Evolutionary conservation across 2,329 filamentous ascomycete species (phyloP), one percentile per base, ranked within the genome.

Genomic region (Beauveria sp.): DNA sequence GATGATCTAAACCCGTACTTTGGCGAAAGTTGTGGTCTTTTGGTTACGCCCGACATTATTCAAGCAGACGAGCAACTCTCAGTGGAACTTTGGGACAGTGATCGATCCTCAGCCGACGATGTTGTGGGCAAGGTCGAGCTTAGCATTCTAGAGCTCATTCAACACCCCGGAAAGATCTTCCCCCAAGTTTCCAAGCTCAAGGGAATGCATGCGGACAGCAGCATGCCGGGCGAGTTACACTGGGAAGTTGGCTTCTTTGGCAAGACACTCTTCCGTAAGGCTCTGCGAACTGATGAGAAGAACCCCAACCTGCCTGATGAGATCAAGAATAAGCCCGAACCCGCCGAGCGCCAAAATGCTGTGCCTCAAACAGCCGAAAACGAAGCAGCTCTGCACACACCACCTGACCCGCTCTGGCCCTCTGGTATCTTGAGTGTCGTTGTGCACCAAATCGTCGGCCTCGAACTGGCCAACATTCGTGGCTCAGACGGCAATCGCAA

Each of bases 161-260:
- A 96, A 69, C 72, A 97, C 70, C 92, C 93, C 0, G 91, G 92
- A 41, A 90, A 89, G 69, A 96, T 97, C 90, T 96, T 92, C 67
- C 88, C 90, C 5, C 91, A 96, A 67, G 82, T 90, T 8, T 96
- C 92, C 0, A 92, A 88, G 67, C 83, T 97, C 1, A 80, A 84
- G 30, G 93, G 93, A 12, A 85, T 96, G 76, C 89, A 94, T 67
- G 87, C 90, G 24, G 91, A 88, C 14, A 93, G 85, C 66, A 83
- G 84, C 55, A 97, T 97, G 92, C 94, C 94, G 0, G 93, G 94
- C 30, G 88, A 96, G 70, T 81, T 99, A 44, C 87, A 96, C 70
- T 97, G 93, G 93, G 93, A 97, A 72, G 91, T 97, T 52, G 94
- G 93, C 7, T 97, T 89, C 76, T 97, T 97, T 68, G 87, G 88